Evolutionary conservation across 768 basidiomycete species (phyloP).

Genomic region (Kwoniella shandongensis): DNA sequence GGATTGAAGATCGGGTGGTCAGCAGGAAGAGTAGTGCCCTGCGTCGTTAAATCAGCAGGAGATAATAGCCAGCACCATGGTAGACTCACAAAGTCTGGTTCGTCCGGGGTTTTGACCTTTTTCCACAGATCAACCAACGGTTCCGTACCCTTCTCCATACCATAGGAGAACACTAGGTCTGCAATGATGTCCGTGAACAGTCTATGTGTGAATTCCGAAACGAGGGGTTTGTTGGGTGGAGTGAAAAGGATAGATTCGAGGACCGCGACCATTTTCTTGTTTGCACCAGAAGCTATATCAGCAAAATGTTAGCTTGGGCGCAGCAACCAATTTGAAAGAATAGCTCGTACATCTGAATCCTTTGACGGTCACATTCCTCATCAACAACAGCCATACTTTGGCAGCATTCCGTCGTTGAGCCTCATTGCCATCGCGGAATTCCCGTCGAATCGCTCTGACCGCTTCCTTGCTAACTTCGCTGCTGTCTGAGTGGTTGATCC

Average conservation of each 20-base stretch:
- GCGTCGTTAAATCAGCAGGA: not conserved
- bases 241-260: constrained; percentile 37
- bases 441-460: constrained; percentile 72
- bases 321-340: not conserved
- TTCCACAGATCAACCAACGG: constrained; percentile 74
- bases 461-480: constrained; percentile 83
- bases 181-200: constrained; percentile 73
- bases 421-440: constrained; percentile 66
- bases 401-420: constrained; percentile 31
- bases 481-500: constrained; percentile 61
- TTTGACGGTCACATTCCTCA: constrained; percentile 71
- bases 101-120: constrained; percentile 73
- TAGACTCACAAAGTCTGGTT: constrained; percentile 75
- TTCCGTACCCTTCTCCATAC: constrained; percentile 54
- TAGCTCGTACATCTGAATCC: constrained; percentile 61
- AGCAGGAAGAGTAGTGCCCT: constrained; percentile 47
- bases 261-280: constrained; percentile 36
- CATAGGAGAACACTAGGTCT: constrained; percentile 72
- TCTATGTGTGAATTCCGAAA: constrained; percentile 29
- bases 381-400: constrained; percentile 82
- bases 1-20: constrained; percentile 43
- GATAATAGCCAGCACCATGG: not conserved
- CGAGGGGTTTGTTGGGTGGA: constrained; percentile 30
- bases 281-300: constrained; percentile 32
- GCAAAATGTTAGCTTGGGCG: not conserved